phyloP scores from a whole-genome alignment of 345 rosid species.

The Kandelia obovata region DNA sequence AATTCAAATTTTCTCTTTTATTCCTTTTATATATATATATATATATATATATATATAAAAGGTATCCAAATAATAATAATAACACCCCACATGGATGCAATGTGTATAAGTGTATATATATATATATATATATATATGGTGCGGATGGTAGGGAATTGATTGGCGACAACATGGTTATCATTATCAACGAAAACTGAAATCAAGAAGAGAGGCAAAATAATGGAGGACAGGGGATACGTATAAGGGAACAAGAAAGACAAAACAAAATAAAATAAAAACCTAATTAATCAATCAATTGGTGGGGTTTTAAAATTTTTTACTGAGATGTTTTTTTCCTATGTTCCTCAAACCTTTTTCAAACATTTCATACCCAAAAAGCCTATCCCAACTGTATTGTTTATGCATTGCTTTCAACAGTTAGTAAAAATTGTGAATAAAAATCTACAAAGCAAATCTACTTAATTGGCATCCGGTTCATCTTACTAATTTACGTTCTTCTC shows the following conservation, averaged over 20 bases:
- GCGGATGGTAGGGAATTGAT: neutral
- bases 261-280: neutral
- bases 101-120: too few species aligned
- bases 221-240: neutral
- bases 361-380: conserved; percentile 8
- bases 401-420: neutral
- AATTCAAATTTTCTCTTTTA: too few species aligned
- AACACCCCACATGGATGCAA: too few species aligned
- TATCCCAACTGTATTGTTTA: neutral
- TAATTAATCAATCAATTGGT: neutral
- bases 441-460: neutral
- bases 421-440: too few species aligned
- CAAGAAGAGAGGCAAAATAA: neutral
- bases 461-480: neutral
- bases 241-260: neutral
- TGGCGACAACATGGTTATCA: conserved; percentile 5
- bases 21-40: too few species aligned
- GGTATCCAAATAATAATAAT: too few species aligned
- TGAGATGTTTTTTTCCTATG: neutral
- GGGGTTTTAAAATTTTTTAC: neutral
- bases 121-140: neutral
- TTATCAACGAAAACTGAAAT: conserved; percentile 4
- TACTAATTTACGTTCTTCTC: neutral
- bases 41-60: too few species aligned
- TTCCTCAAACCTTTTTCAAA: neutral